Percentiles rank a stretch among this genome's conserved stretches.
These are phyloP conservation scores for Penicillium dipodomyicola DNA, from an alignment of 495 filamentous ascomycete species.

Conservation along the genomic window DNA sequence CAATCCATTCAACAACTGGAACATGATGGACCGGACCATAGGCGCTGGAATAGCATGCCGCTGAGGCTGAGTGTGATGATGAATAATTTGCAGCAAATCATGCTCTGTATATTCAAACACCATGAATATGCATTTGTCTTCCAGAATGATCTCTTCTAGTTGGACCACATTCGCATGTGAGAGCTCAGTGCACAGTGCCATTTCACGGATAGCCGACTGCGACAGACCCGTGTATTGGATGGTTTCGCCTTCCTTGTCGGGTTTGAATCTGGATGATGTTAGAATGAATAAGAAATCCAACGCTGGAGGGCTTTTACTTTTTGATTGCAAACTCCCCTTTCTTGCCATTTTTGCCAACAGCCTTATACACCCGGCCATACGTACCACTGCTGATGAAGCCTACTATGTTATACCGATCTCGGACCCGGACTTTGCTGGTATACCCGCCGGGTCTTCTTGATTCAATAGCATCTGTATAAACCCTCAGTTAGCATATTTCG, in stretches of 20 bases:
- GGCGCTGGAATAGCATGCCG: slow-evolving; percentile 82
- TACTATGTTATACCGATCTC: slow-evolving; percentile 89
- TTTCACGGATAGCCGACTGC: slow-evolving; percentile 94
- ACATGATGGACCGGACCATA: slow-evolving; percentile 88
- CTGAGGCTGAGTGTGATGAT: slow-evolving; percentile 89
- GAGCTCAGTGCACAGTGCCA: slow-evolving; percentile 96
- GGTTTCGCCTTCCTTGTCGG: slow-evolving; percentile 95
- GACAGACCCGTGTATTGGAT: slow-evolving; percentile 96
- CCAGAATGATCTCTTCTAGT: slow-evolving; percentile 91
- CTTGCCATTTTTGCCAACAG: slow-evolving; percentile 72
- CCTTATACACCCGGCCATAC: slow-evolving; percentile 99
- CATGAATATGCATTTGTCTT: slow-evolving; percentile 99
- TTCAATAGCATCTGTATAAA: slow-evolving; percentile 35
- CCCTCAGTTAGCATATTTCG: slow-evolving; percentile 10
- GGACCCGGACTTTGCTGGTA: slow-evolving; percentile 82
- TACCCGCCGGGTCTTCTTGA: slow-evolving; percentile 55
- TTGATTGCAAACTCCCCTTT: slow-evolving; percentile 90
- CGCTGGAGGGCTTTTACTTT: slow-evolving; percentile 51
- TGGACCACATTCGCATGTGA: slow-evolving; percentile 87
- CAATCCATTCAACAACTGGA: slow-evolving; percentile 89
- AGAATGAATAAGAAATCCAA: slow-evolving; percentile 12
- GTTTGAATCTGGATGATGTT: slow-evolving; percentile 73
- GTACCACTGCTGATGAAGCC: slow-evolving; percentile 98
- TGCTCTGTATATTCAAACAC: slow-evolving; percentile 99
- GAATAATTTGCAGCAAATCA: slow-evolving; percentile 96